Percentiles rank a stretch among this genome's conserved stretches.
These are phyloP conservation scores for Rutstroemia sp. DNA, from an alignment of 2,329 filamentous ascomycete genomes.

Conservation along the genomic window DNA sequence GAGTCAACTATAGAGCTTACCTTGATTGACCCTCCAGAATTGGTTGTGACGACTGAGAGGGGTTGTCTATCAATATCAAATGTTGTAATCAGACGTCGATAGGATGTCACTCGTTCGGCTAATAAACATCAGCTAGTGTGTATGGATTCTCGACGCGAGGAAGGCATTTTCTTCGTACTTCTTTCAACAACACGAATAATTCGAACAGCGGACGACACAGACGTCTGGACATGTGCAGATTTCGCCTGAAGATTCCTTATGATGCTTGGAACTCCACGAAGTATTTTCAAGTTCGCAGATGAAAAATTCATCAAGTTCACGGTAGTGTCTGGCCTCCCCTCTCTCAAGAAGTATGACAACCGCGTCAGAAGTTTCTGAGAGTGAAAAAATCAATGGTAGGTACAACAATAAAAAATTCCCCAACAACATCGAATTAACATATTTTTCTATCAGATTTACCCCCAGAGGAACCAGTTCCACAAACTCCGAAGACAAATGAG, in stretches of 20 bases:
- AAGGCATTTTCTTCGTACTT: constrained; percentile 8
- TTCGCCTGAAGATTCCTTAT: constrained; percentile 39
- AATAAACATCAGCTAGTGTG: constrained; percentile 14
- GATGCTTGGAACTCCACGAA: constrained; percentile 43
- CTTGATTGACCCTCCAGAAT: constrained; percentile 5
- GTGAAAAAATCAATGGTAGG: constrained; percentile 26
- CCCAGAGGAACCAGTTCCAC: constrained; percentile 18
- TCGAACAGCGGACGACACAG: constrained; percentile 31
- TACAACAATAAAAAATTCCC: neutral
- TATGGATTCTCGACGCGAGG: constrained; percentile 5
- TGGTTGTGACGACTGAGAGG: neutral
- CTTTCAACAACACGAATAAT: constrained; percentile 4
- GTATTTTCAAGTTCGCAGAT: constrained; percentile 50
- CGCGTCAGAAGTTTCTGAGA: constrained; percentile 28
- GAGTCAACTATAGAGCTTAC: neutral
- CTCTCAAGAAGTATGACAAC: constrained; percentile 29
- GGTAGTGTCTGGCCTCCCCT: constrained; percentile 31
- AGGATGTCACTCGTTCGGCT: constrained; percentile 13
- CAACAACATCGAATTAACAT: constrained; percentile 12
- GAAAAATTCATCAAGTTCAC: constrained; percentile 48
- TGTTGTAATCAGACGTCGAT: constrained; percentile 3
- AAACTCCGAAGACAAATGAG: constrained; percentile 24
- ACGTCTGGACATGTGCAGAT: constrained; percentile 49
- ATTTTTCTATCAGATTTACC: constrained; percentile 17
- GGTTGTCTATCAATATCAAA: neutral